Evolutionary conservation across 371 early-diverging fungal genomes (phyloP).

Genomic region (Mortierella polycephala): DNA sequence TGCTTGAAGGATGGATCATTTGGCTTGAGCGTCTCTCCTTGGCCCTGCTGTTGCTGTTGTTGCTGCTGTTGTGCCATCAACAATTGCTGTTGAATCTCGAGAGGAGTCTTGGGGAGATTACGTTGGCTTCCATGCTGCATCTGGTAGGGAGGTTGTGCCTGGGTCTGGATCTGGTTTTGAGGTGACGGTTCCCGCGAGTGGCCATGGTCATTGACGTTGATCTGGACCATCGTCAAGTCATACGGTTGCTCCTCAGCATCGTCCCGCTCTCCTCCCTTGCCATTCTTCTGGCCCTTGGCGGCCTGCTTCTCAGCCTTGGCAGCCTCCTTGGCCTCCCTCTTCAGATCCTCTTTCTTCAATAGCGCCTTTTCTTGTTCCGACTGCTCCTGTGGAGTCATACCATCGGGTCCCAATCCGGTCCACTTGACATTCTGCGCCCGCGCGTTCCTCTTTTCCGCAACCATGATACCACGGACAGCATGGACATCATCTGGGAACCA

Average conservation of each 20-base stretch:
- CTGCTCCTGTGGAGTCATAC: slow-evolving; percentile 37
- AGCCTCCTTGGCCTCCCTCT: slow-evolving; percentile 22
- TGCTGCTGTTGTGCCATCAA: slow-evolving; percentile 13
- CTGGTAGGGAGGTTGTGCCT: neutral
- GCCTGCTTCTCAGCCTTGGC: slow-evolving; percentile 33
- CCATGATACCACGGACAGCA: slow-evolving; percentile 71
- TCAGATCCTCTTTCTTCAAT: slow-evolving; percentile 37
- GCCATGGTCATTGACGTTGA: slow-evolving; percentile 43
- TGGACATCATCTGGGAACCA: slow-evolving; percentile 79
- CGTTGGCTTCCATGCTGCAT: too few species aligned
- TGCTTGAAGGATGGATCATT: slow-evolving; percentile 28
- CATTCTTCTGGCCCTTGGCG: slow-evolving; percentile 11
- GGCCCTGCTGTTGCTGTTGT: neutral
- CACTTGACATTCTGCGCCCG: slow-evolving; percentile 20
- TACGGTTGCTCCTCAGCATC: slow-evolving; percentile 32
- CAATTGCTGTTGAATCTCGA: slow-evolving; percentile 32
- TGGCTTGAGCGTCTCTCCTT: slow-evolving; percentile 9
- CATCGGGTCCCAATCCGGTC: slow-evolving; percentile 48
- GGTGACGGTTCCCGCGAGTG: slow-evolving; percentile 15
- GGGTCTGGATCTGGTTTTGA: neutral
- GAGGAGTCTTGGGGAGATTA: slow-evolving; percentile 12
- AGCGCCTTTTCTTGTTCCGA: slow-evolving; percentile 49
- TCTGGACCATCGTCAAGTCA: slow-evolving; percentile 42
- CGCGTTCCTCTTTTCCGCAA: slow-evolving; percentile 42
- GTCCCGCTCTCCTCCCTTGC: slow-evolving; percentile 1